Conservation (phyloP, 2,329 filamentous ascomycete genomes). For the Fusarium succisae region DNA sequence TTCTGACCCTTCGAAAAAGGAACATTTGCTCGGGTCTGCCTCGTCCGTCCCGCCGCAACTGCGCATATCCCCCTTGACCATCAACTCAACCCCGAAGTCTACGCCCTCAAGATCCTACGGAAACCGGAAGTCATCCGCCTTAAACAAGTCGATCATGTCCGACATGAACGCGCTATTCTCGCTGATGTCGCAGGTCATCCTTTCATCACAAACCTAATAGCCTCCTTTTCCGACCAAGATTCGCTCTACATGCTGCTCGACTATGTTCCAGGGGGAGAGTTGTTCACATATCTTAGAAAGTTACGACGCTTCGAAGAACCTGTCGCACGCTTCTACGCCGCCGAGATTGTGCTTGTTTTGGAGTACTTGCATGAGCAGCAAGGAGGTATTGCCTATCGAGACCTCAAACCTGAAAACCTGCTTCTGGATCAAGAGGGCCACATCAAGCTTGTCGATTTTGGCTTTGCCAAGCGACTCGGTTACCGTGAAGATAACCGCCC, state of each 20-base stretch:
- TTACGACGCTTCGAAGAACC: conserved; percentile 81
- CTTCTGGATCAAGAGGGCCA: conserved; percentile 81
- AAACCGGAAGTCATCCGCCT: conserved; percentile 79
- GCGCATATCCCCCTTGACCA: conserved; percentile 50
- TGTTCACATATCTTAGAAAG: conserved; percentile 83
- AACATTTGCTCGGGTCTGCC: conserved; percentile 84
- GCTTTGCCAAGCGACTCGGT: conserved; percentile 83
- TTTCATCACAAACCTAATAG: conserved; percentile 82
- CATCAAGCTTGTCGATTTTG: conserved; percentile 86
- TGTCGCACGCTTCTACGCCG: conserved; percentile 82
- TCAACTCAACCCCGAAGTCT: conserved; percentile 63
- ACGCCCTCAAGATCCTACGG: conserved; percentile 82
- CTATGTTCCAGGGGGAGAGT: conserved; percentile 84
- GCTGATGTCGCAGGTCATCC: conserved; percentile 81
- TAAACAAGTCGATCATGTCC: conserved; percentile 88
- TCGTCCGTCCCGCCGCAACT: conserved; percentile 72
- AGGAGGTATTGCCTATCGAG: conserved; percentile 80
- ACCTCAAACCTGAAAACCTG: conserved; percentile 85
- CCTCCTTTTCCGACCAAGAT: conserved; percentile 81
- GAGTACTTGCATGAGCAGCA: conserved; percentile 83
- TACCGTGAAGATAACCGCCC: conserved; percentile 56
- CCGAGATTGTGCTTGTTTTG: conserved; percentile 83
- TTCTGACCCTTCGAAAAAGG: conserved; percentile 54
- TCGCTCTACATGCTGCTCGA: conserved; percentile 86
- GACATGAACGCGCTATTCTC: conserved; percentile 82